Base-by-base conservation (phyloP, 305 asterid genomes). In the Solanum hybrid region DNA sequence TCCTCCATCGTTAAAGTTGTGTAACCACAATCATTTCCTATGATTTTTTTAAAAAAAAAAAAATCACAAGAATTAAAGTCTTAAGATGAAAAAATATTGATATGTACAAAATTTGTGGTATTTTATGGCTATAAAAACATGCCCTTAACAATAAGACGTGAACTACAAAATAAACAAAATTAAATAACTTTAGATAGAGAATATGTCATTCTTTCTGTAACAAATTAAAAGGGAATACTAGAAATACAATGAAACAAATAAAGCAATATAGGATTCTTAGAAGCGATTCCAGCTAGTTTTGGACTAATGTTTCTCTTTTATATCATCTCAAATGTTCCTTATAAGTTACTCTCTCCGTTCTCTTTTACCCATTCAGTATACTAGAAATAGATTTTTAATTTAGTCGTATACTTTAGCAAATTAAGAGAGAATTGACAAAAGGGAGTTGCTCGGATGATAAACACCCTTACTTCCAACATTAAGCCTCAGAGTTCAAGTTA, bases 1-100 rank as follows among this genome's bases (percentile, higher is more conserved):
- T 91, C 93, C 89, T 89, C 91, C 91, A 91, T 88, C n/a, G 36
- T 88, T 18, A 84, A 46, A 1, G 26, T 81, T 0, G 77, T 85
- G 76, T 82, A 51, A 13, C 35, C 89, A 40, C 88, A 89, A 75
- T 57, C 69, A 89, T 69, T 87, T 89, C 90, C 90, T 61, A 61
- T 61, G 71, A 61, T 7, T 61, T 57, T 51, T 51, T 79, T 22
- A n/a, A n/a, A n/a, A n/a, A 22, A 2, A 34, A 18, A 13, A 76
- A 76, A 10, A 4, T n/a, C 6, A 20, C 8, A 20, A 22, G 20
- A 78, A 61, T 20, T 61, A 0, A 57, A 57, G 69, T 57, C 0
- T 18, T 57, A 57, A 57, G 0, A 57, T 18, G 69, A 57, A 57
- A 57, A 57, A 6, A 6, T 57, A 57, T 18, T 57, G 69, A 57